A percentile compares a stretch with the other conserved stretches of the same genome.
phyloP scores from a whole-genome alignment of 1,284 basidiomycete genomes.

The Malassezia slooffiae region DNA sequence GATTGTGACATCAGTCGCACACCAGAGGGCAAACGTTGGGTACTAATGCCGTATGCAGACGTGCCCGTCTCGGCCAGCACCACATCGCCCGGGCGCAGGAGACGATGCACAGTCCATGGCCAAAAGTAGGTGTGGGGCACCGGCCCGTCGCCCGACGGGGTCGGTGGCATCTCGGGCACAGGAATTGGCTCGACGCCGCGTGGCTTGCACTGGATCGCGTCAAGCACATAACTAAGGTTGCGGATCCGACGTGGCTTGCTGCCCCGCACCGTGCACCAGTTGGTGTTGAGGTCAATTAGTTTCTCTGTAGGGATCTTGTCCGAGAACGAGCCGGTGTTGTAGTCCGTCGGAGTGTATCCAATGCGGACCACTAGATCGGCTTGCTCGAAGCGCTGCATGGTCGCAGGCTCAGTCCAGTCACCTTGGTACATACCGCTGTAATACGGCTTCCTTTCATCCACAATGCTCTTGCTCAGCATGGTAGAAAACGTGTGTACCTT shows the following conservation, averaged over 20 bases:
- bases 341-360: conserved; percentile 71
- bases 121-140: conserved; percentile 56
- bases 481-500: no score
- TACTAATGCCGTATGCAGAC: conserved; percentile 23
- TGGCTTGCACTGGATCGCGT: no score
- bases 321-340: conserved; percentile 68
- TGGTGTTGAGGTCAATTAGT: conserved; percentile 54
- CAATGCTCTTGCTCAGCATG: no score
- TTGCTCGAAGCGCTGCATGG: conserved; percentile 64
- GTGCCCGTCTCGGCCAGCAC: conserved; percentile 41
- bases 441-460: no score
- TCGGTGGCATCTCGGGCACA: conserved; percentile 16
- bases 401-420: no score
- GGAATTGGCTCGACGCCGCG: no score
- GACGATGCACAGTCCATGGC: no score
- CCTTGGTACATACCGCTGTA: no score
- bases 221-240: conserved; percentile 34
- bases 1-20: no score
- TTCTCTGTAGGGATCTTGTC: conserved; percentile 23
- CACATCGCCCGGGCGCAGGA: conserved; percentile 55
- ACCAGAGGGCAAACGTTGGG: no score
- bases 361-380: conserved; percentile 75
- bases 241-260: no score
- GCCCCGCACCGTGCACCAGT: neutral
- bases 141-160: conserved; percentile 4